phyloP scores from a whole-genome alignment of 495 filamentous ascomycete species.

The Penicillium alfredii region DNA sequence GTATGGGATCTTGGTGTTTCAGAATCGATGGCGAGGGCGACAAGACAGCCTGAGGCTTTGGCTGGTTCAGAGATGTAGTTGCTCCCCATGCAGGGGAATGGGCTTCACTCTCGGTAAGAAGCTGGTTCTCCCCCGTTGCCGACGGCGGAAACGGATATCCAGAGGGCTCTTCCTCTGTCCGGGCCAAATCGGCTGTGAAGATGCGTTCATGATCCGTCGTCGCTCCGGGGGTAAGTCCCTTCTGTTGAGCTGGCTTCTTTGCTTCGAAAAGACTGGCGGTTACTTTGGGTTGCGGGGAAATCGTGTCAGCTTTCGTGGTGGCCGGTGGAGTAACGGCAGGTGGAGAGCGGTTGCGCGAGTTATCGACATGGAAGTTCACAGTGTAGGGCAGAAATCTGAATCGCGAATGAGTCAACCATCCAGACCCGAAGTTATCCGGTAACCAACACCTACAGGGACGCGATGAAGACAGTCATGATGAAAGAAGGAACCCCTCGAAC shows the following conservation, averaged over 20 bases:
- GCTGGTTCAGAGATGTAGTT: conserved; percentile 61
- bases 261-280: conserved; percentile 36
- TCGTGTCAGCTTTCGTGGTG: conserved; percentile 18
- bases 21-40: conserved; percentile 67
- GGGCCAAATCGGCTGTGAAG: conserved; percentile 43
- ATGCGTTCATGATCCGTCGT: conserved; percentile 55
- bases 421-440: too few species aligned
- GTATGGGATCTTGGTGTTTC: conserved; percentile 52
- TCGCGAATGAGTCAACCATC: conserved; percentile 2
- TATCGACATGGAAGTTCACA: conserved; percentile 59
- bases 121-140: conserved; percentile 12
- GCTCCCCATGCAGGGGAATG: conserved; percentile 59
- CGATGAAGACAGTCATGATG: conserved; percentile 77
- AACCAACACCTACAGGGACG: conserved; percentile 77
- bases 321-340: conserved; percentile 29
- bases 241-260: conserved; percentile 33
- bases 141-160: conserved; percentile 32
- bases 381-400: conserved; percentile 85
- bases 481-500: conserved; percentile 5
- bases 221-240: conserved; percentile 50
- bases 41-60: conserved; percentile 59
- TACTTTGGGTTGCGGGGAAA: conserved; percentile 34
- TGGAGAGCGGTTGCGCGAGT: conserved; percentile 21
- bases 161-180: conserved; percentile 24
- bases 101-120: conserved; percentile 37